Percentiles rank a stretch among this genome's conserved stretches.
Conservation (phyloP, 2,329 filamentous ascomycete species). For the Fusarium sp. region DNA sequence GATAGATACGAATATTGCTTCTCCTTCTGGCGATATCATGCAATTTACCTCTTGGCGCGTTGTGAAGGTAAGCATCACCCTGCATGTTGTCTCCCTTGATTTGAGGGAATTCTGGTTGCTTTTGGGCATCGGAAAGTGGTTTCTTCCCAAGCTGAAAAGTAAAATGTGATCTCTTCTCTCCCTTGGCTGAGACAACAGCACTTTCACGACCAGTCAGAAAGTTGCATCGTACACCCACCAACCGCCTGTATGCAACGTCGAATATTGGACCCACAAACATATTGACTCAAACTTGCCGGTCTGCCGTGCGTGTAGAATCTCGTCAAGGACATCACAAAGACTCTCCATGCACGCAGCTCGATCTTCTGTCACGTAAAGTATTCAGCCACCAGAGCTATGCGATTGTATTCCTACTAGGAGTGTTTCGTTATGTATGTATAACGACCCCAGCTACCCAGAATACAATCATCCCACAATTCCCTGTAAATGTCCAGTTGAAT, state of each 20-base stretch:
- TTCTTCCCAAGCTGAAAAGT: not conserved
- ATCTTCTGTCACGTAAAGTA: not conserved
- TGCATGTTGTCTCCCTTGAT: not conserved
- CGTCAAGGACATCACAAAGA: no score
- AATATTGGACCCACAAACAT: not conserved
- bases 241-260: no score
- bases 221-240: not conserved
- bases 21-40: not conserved
- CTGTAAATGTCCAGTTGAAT: not conserved
- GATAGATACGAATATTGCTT: not conserved
- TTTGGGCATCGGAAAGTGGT: not conserved
- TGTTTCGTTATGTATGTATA: not conserved
- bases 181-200: not conserved
- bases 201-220: not conserved
- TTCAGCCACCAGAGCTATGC: not conserved
- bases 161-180: not conserved
- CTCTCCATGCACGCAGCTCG: no score
- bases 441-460: no score
- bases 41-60: not conserved
- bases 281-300: not conserved
- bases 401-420: slow-evolving; percentile 1
- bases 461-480: not conserved
- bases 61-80: not conserved
- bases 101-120: no score
- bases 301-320: no score